Base-by-base conservation (phyloP, 331 rosid species). In the Saraca asoca region DNA sequence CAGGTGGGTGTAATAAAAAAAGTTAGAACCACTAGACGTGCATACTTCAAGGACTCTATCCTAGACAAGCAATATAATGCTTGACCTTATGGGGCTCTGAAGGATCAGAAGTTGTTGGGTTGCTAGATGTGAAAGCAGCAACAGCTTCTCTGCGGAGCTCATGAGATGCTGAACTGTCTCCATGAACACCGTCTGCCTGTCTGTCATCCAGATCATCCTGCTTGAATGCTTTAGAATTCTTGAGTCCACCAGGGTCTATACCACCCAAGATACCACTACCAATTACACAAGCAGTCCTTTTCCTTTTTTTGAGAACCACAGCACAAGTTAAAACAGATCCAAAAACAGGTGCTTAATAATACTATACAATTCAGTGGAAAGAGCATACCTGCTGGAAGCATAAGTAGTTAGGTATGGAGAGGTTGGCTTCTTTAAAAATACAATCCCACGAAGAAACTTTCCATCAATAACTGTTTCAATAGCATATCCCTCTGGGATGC, bases 401-500 rank as follows among this genome's bases (percentile, higher is more conserved):
- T 74, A 78, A 78, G 41, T 75, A 51, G 81, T 33, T 19, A 74
- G 31, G 45, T 55, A 70, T 58, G 14, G 46, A 48, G 78, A 34
- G 66, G 60, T 79, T 55, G 85, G 81, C 68, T 78, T 80, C 85
- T 74, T 82, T 65, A 82, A 44, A 75, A 92, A 85, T 67, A 93
- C 63, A 51, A 93, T n/a, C 72, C 98, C 98, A 29, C 73, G 90
- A 59, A 93, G 88, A 66, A 83, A 95, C 88, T 78, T 93, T 76
- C 98, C 97, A 69, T 93, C 97, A 43, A 93, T 84, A 59, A 83
- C 75, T 55, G 97, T 90, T 88, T 93, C 98, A 42, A 93, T 81
- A 31, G 82, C 46, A 56, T 69, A 87, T 62, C 97, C 97, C 51
- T 69, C 82, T 5, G 77, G 37, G 65, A 73, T 80, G 81, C 68